Percentiles rank a stretch among this genome's conserved stretches.
phyloP scores from a whole-genome alignment of 2,329 filamentous ascomycete genomes.

The Neurospora crassa region DNA sequence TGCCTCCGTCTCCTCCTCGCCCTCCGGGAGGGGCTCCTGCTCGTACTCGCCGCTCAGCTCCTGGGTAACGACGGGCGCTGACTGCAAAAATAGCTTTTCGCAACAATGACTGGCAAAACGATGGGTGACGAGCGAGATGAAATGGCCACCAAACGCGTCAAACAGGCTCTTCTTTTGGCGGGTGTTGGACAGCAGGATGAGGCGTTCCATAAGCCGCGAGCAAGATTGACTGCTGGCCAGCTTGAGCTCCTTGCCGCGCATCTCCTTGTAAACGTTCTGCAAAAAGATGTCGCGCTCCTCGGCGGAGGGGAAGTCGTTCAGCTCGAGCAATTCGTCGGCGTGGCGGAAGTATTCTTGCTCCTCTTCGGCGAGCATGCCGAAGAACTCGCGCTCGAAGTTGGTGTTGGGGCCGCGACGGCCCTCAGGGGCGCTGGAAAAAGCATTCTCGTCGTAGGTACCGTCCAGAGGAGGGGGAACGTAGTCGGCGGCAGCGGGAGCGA shows the following conservation, averaged over 20 bases:
- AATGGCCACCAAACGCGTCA: slow-evolving; percentile 74
- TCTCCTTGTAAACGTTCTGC: slow-evolving; percentile 77
- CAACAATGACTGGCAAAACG: slow-evolving; percentile 97
- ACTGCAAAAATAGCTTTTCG: slow-evolving; percentile 80
- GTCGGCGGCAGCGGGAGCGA: slow-evolving; percentile 10
- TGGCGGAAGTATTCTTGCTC: slow-evolving; percentile 94
- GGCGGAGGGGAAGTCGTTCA: slow-evolving; percentile 72
- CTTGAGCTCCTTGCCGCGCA: slow-evolving; percentile 87
- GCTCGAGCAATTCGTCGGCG: slow-evolving; percentile 80
- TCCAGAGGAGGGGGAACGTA: slow-evolving; percentile 15
- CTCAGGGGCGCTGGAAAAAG: slow-evolving; percentile 1
- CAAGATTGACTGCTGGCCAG: slow-evolving; percentile 92
- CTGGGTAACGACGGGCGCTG: slow-evolving; percentile 66
- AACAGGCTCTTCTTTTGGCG: slow-evolving; percentile 82
- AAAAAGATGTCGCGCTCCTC: slow-evolving; percentile 67
- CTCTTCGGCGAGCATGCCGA: slow-evolving; percentile 82
- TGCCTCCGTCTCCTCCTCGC: slow-evolving; percentile 29
- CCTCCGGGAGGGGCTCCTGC: slow-evolving; percentile 33
- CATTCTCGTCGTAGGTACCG: slow-evolving; percentile 12
- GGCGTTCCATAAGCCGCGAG: slow-evolving; percentile 81
- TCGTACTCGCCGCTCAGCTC: slow-evolving; percentile 47
- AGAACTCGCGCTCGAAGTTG: slow-evolving; percentile 62
- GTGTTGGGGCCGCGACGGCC: slow-evolving; percentile 5
- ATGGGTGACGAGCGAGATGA: slow-evolving; percentile 83
- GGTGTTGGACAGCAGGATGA: slow-evolving; percentile 73